These are phyloP conservation scores for Coprinopsis strossmayeri DNA, from an alignment of 768 basidiomycete species.

Conservation along the genomic window DNA sequence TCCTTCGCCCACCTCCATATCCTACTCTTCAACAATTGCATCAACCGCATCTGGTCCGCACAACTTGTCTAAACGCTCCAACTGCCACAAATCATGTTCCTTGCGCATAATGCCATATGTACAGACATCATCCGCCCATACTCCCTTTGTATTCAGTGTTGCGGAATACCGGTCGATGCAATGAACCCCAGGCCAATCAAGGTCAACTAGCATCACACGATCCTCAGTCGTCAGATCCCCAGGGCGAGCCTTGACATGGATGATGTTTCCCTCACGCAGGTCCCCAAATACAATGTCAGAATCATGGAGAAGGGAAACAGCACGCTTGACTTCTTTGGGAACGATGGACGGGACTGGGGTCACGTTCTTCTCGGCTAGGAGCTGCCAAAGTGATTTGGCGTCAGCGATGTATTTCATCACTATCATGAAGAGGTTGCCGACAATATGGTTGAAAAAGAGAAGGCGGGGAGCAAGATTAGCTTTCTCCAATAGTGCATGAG, in stretches of 20 bases:
- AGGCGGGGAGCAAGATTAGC: constrained; percentile 15
- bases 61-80: not conserved
- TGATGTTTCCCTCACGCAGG: too few relatives aligned
- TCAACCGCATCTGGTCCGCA: too few relatives aligned
- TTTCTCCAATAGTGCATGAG: constrained; percentile 14
- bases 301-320: constrained; percentile 13
- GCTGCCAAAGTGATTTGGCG: constrained; percentile 12
- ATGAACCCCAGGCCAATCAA: constrained; percentile 2
- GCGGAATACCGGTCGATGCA: constrained; percentile 1
- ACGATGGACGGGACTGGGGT: constrained; percentile 17
- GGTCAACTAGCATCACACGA: constrained; percentile 1
- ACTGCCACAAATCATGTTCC: constrained; percentile 4
- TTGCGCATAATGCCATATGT: constrained; percentile 3
- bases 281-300: too few relatives aligned
- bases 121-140: not conserved
- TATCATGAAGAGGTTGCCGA: constrained; percentile 13
- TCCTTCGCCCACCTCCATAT: too few relatives aligned
- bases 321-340: constrained; percentile 9
- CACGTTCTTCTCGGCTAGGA: constrained; percentile 12
- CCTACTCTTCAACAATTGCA: too few relatives aligned
- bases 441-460: constrained; percentile 13
- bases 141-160: not conserved
- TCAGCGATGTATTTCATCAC: constrained; percentile 10
- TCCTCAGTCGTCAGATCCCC: not conserved
- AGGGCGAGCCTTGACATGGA: too few relatives aligned